phyloP scores from a whole-genome alignment of 257 asterid species.

The Penstemon davidsonii region DNA sequence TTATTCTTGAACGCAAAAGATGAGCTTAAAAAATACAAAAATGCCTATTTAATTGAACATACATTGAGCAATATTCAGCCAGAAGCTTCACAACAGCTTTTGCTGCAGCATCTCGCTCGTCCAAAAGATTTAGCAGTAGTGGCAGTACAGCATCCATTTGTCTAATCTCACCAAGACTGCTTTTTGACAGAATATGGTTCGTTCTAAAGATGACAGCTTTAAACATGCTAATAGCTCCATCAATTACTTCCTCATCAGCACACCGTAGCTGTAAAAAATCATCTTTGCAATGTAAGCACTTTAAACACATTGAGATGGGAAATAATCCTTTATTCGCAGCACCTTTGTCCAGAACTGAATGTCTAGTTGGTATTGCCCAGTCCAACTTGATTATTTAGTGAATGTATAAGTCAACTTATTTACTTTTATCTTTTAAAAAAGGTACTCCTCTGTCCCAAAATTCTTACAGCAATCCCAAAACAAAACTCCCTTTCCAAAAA shows the following conservation, averaged over 20 bases:
- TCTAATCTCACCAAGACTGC: slow-evolving; percentile 38
- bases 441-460: too few species aligned
- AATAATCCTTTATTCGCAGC: slow-evolving; percentile 12
- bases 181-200: slow-evolving; percentile 45
- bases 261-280: slow-evolving; percentile 57
- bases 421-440: not conserved
- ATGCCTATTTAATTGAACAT: slow-evolving; percentile 28
- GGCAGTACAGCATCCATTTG: slow-evolving; percentile 66
- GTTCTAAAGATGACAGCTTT: slow-evolving; percentile 69
- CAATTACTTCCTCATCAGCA: slow-evolving; percentile 70
- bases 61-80: slow-evolving; percentile 82
- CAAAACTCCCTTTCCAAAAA: too few species aligned
- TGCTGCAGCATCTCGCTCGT: slow-evolving; percentile 81
- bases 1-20: slow-evolving; percentile 24
- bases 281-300: slow-evolving; percentile 23
- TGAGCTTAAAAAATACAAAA: slow-evolving; percentile 20
- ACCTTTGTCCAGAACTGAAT: not conserved
- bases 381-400: not conserved
- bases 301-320: not conserved
- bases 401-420: not conserved
- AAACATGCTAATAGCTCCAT: slow-evolving; percentile 63
- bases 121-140: slow-evolving; percentile 63
- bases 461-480: too few species aligned
- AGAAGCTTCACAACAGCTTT: slow-evolving; percentile 81
- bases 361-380: not conserved